Evolutionary conservation across 2,329 filamentous ascomycete species (phyloP).

Genomic region (Botrytis tulipae): DNA sequence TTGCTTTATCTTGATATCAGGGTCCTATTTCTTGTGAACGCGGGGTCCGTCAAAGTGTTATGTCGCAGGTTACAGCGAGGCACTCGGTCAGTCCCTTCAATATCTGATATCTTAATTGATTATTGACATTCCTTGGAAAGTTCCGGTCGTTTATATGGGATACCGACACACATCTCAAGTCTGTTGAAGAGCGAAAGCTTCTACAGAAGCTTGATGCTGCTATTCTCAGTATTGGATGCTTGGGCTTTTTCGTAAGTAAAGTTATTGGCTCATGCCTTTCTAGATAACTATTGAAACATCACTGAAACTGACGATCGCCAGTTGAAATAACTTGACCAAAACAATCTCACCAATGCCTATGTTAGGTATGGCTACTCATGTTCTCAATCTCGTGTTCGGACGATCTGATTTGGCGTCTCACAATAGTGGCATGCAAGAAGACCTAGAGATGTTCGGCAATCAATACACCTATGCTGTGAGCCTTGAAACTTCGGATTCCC

Average conservation of each 20-base stretch:
- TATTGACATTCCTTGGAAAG: background rate
- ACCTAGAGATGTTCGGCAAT: too few species aligned
- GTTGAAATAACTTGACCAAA: too few species aligned
- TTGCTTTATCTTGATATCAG: background rate
- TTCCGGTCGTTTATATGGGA: background rate
- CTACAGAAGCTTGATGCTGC: background rate
- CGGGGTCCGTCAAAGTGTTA: background rate
- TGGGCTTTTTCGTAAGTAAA: background rate
- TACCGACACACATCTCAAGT: background rate
- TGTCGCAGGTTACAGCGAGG: background rate
- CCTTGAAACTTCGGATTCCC: too few species aligned
- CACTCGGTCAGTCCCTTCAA: background rate
- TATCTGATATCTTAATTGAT: background rate
- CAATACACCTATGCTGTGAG: too few species aligned
- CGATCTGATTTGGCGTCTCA: too few species aligned
- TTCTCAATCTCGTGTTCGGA: too few species aligned
- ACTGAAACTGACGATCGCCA: too few species aligned
- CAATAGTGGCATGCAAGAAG: too few species aligned
- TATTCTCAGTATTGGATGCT: slow-evolving; percentile 1
- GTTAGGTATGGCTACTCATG: too few species aligned
- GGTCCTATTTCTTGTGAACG: background rate
- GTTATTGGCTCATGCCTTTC: background rate
- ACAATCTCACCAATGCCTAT: too few species aligned
- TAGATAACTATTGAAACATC: background rate
- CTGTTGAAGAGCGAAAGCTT: background rate